A percentile compares a stretch with the other conserved stretches of the same genome.
phyloP scores from a whole-genome alignment of 345 rosid genomes.

The Anastatica hierochuntica region DNA sequence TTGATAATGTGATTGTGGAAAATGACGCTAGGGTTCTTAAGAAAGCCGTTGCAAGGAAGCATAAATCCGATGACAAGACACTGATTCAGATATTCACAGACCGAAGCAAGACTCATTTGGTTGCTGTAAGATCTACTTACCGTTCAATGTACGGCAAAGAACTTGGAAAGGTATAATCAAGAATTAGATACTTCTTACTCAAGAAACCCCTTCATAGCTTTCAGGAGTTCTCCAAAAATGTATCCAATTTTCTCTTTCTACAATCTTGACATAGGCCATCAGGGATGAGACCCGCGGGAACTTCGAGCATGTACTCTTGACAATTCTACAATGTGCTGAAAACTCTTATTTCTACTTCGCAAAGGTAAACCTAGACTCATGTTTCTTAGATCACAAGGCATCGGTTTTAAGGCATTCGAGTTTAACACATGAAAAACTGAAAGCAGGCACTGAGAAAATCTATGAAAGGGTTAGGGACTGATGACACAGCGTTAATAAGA shows the following conservation, averaged over 20 bases:
- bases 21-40: constrained; percentile 41
- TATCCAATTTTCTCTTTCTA: background rate
- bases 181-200: constrained; percentile 6
- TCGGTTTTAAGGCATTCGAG: background rate
- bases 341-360: constrained; percentile 48
- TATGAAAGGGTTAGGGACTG: constrained; percentile 58
- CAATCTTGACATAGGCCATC: constrained; percentile 35
- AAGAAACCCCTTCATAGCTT: background rate
- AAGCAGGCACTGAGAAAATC: constrained; percentile 43
- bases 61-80: constrained; percentile 27
- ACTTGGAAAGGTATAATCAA: constrained; percentile 36
- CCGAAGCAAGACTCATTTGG: constrained; percentile 51
- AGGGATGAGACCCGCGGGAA: constrained; percentile 40
- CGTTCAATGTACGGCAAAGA: constrained; percentile 30
- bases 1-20: constrained; percentile 33
- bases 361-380: constrained; percentile 25
- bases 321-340: constrained; percentile 47
- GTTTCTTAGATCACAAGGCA: background rate
- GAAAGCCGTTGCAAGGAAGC: constrained; percentile 32
- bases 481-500: constrained; percentile 46
- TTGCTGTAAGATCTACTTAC: constrained; percentile 35
- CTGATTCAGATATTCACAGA: constrained; percentile 48
- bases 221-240: no score
- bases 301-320: constrained; percentile 39
- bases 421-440: background rate